A percentile compares a stretch with the other conserved stretches of the same genome.
Conservation (phyloP, 371 early-diverging fungal species). For the Lichtheimia hyalospora region DNA sequence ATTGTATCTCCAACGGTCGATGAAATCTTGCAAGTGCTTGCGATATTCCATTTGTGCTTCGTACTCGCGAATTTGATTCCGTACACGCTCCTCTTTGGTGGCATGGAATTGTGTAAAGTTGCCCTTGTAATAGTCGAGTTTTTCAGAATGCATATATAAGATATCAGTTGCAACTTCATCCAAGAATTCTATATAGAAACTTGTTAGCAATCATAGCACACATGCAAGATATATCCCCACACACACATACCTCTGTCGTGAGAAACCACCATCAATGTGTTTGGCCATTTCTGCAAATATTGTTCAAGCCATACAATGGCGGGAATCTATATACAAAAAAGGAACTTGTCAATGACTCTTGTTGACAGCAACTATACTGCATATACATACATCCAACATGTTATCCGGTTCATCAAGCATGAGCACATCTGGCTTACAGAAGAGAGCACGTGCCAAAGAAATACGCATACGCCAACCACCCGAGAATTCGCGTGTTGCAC, state of each 20-base stretch:
- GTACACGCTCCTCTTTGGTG: slow-evolving; percentile 89
- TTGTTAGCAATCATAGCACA: neutral
- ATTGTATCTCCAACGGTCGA: slow-evolving; percentile 99
- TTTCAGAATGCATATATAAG: slow-evolving; percentile 90
- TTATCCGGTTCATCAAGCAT: slow-evolving; percentile 99
- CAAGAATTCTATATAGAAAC: slow-evolving; percentile 74
- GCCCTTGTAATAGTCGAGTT: slow-evolving; percentile 93
- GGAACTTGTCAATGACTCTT: neutral
- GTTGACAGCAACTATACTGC: neutral
- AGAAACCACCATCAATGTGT: slow-evolving; percentile 93
- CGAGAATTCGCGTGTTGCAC: slow-evolving; percentile 89
- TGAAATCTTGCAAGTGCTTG: slow-evolving; percentile 94
- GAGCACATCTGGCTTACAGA: slow-evolving; percentile 93
- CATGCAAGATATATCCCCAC: neutral
- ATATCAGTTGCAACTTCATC: slow-evolving; percentile 97
- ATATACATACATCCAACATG: slow-evolving; percentile 74
- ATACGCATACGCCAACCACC: slow-evolving; percentile 97
- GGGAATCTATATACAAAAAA: slow-evolving; percentile 53
- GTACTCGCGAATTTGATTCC: slow-evolving; percentile 89
- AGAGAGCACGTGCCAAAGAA: slow-evolving; percentile 94
- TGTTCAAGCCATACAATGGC: slow-evolving; percentile 97
- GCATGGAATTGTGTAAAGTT: slow-evolving; percentile 90
- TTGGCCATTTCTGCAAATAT: slow-evolving; percentile 88
- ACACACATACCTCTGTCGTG: slow-evolving; percentile 81
- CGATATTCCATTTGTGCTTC: slow-evolving; percentile 93